Evolutionary conservation across 2,329 filamentous ascomycete genomes (phyloP).

Genomic region (Botrytis elliptica): DNA sequence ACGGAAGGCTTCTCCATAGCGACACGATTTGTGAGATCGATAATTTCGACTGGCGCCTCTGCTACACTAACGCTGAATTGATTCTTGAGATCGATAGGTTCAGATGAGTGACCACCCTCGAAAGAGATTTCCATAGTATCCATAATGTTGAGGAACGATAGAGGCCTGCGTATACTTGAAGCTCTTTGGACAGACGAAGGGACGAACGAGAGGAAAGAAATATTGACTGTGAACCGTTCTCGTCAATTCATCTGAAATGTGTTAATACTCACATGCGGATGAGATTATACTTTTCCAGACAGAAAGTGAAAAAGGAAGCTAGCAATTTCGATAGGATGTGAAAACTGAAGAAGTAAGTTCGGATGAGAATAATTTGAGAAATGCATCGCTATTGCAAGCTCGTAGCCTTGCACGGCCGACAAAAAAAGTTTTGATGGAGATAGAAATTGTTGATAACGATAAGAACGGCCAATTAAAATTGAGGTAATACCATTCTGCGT

Average conservation of each 20-base stretch:
- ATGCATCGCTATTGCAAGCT: background rate
- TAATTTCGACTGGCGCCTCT: background rate
- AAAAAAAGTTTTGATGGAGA: conserved; percentile 8
- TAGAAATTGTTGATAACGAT: background rate
- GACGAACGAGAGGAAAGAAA: background rate
- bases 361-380: background rate
- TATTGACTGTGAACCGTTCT: background rate
- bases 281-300: background rate
- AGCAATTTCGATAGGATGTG: background rate
- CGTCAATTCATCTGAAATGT: background rate
- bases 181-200: background rate
- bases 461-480: background rate
- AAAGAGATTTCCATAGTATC: background rate
- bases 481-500: conserved; percentile 6
- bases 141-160: background rate
- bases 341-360: background rate
- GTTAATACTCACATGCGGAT: background rate
- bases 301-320: background rate
- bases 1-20: background rate
- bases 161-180: background rate
- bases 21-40: background rate
- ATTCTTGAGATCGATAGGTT: background rate
- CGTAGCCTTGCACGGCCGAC: background rate
- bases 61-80: background rate
- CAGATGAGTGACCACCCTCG: background rate